Percentiles rank a stretch among this genome's conserved stretches.
Conservation (phyloP, 2,329 filamentous ascomycete species). For the Fusarium burgessii region DNA sequence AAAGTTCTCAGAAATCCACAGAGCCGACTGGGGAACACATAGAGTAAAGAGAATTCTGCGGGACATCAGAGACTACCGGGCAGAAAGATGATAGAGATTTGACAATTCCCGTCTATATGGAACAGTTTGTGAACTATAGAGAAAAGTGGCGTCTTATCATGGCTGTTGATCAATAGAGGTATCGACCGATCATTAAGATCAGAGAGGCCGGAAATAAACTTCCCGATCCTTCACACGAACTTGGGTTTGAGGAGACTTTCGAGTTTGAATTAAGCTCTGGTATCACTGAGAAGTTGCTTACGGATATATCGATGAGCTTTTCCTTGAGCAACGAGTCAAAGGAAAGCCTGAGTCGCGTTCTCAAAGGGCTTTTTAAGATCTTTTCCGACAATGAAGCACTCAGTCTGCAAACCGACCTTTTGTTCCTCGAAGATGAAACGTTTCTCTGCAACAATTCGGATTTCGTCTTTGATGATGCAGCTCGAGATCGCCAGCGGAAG, state of each 20-base stretch:
- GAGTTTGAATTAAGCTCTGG: constrained; percentile 45
- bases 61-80: not conserved
- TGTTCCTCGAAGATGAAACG: constrained; percentile 46
- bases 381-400: constrained; percentile 62
- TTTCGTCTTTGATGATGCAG: constrained; percentile 63
- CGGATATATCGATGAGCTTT: constrained; percentile 22
- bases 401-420: constrained; percentile 57
- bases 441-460: constrained; percentile 54
- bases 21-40: not conserved
- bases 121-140: constrained; percentile 48
- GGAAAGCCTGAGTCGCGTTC: constrained; percentile 35
- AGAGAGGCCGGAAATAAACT: constrained; percentile 30
- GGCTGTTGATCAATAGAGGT: constrained; percentile 57
- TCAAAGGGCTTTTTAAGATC: constrained; percentile 48
- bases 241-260: constrained; percentile 30
- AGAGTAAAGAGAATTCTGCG: constrained; percentile 28
- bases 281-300: constrained; percentile 43
- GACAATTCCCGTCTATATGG: constrained; percentile 52
- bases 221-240: constrained; percentile 18
- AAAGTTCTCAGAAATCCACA: too few relatives aligned
- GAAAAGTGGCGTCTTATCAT: constrained; percentile 57
- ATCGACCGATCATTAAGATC: constrained; percentile 53
- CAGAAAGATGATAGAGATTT: not conserved
- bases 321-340: not conserved
- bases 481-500: constrained; percentile 55